These are phyloP conservation scores for Magnusiomyces paraingens DNA, from an alignment of 1,139 yeast species.

Conservation along the genomic window DNA sequence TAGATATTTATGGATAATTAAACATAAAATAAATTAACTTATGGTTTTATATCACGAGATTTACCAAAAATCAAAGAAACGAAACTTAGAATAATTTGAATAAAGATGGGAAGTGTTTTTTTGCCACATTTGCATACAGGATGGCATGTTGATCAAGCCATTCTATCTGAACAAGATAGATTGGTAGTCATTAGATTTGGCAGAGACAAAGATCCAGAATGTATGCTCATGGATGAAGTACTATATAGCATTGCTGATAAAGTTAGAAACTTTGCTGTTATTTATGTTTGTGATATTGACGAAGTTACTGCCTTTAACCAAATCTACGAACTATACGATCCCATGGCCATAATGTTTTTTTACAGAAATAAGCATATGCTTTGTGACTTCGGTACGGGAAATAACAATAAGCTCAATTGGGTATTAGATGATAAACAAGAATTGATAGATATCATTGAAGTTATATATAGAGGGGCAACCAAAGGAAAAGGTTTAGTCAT, in stretches of 20 bases:
- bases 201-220: conserved; percentile 62
- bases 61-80: not conserved
- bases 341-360: conserved; percentile 89
- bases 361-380: conserved; percentile 90
- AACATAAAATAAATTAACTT: too few species aligned
- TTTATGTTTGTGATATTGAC: conserved; percentile 82
- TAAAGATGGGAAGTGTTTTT: conserved; percentile 72
- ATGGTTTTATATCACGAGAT: too few species aligned
- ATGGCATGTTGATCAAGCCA: conserved; percentile 99
- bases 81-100: not conserved
- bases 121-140: conserved; percentile 84
- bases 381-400: conserved; percentile 98
- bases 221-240: conserved; percentile 88
- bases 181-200: conserved; percentile 88
- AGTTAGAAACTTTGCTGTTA: conserved; percentile 79
- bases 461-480: conserved; percentile 81
- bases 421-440: conserved; percentile 76
- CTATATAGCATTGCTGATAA: conserved; percentile 74
- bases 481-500: conserved; percentile 91
- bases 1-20: too few species aligned
- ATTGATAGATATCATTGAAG: conserved; percentile 83
- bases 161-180: conserved; percentile 74
- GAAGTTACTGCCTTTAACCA: conserved; percentile 86
- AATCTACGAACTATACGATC: conserved; percentile 90
- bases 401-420: conserved; percentile 89